Conservation (phyloP, 2,329 filamentous ascomycete species). For the Endocalyx cinctus region DNA sequence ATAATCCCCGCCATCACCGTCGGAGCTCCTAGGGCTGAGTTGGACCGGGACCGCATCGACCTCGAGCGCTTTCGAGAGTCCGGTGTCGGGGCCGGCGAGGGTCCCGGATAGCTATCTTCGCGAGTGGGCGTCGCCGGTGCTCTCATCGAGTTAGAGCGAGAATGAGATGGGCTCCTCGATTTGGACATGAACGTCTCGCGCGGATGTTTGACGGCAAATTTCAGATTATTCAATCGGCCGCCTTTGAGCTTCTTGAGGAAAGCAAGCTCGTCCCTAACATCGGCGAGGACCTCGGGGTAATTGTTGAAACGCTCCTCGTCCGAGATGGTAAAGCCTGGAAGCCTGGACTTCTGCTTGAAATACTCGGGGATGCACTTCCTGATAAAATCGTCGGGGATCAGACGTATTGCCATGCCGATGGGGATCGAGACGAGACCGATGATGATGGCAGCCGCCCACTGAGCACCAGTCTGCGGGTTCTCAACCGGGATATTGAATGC, state of each 20-base stretch:
- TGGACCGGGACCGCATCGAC: conserved; percentile 61
- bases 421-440: conserved; percentile 83
- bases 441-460: conserved; percentile 86
- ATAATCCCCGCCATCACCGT: conserved; percentile 82
- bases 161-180: conserved; percentile 60
- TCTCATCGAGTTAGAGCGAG: conserved; percentile 58
- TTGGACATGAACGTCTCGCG: conserved; percentile 60
- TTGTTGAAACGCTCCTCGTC: conserved; percentile 61
- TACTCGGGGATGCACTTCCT: conserved; percentile 48
- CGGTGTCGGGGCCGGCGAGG: conserved; percentile 47
- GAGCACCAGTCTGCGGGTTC: conserved; percentile 55
- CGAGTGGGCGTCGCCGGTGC: conserved; percentile 60
- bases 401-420: conserved; percentile 73
- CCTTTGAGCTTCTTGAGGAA: conserved; percentile 79
- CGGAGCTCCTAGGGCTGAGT: conserved; percentile 69
- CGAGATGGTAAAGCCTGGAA: conserved; percentile 55
- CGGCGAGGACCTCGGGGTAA: conserved; percentile 68
- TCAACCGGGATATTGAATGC: conserved; percentile 68
- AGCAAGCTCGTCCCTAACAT: conserved; percentile 74
- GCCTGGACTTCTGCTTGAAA: conserved; percentile 44
- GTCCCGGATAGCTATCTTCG: conserved; percentile 46
- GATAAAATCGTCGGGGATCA: conserved; percentile 71
- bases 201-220: conserved; percentile 72
- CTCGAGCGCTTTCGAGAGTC: conserved; percentile 62
- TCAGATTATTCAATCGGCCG: conserved; percentile 75